Evolutionary conservation across 2,329 filamentous ascomycete genomes (phyloP).

Genomic region (Ciborinia camelliae): DNA sequence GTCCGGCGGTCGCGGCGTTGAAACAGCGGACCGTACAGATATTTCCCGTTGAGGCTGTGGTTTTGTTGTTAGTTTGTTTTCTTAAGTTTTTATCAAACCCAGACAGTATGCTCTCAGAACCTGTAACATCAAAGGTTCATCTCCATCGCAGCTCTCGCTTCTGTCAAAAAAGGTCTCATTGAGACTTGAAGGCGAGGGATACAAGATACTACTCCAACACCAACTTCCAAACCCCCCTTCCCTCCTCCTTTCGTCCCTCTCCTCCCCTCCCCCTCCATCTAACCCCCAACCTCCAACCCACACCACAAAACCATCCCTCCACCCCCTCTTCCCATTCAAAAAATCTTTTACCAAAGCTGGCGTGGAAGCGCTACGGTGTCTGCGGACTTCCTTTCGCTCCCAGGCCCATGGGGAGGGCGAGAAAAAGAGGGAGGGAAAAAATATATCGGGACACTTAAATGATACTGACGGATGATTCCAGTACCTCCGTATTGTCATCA

Average conservation of each 20-base stretch:
- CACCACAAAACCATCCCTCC: no score
- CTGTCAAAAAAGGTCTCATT: constrained; percentile 39
- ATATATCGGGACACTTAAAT: neutral
- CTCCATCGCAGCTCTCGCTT: constrained; percentile 29
- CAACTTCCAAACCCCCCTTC: no score
- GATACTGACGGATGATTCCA: no score
- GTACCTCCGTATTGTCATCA: no score
- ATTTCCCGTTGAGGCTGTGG: constrained; percentile 46
- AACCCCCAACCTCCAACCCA: no score
- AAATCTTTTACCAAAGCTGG: no score
- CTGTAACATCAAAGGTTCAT: constrained; percentile 51
- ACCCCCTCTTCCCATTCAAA: no score
- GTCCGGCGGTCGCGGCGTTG: constrained; percentile 54
- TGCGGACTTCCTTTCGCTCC: constrained; percentile 2
- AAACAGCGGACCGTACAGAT: constrained; percentile 58
- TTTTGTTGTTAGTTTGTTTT: constrained; percentile 1
- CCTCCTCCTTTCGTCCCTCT: no score
- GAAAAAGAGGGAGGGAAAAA: neutral
- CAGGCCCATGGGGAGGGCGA: neutral
- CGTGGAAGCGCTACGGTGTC: neutral
- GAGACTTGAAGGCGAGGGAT: constrained; percentile 61
- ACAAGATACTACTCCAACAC: no score
- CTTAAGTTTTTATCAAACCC: constrained; percentile 78
- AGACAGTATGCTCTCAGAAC: constrained; percentile 84
- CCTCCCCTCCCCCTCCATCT: no score